These are phyloP conservation scores for Arthroderma sp. DNA, from an alignment of 2,329 filamentous ascomycete species.

Conservation along the genomic window DNA sequence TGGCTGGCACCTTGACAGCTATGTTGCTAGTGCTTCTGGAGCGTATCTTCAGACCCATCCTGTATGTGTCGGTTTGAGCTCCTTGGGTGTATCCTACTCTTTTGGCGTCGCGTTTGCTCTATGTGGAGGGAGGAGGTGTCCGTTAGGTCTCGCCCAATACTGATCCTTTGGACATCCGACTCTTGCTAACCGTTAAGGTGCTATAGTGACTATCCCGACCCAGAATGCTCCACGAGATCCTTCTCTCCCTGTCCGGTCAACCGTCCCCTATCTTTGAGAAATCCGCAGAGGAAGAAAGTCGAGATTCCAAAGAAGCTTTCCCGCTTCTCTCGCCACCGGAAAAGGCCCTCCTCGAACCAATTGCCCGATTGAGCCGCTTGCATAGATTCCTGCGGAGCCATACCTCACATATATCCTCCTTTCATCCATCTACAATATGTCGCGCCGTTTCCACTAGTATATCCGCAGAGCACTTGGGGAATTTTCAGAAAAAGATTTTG, in stretches of 20 bases:
- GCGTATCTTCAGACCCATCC: not conserved
- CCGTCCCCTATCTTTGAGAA: slow-evolving; percentile 70
- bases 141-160: slow-evolving; percentile 14
- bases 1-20: too few relatives aligned
- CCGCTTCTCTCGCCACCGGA: slow-evolving; percentile 60
- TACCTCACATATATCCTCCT: slow-evolving; percentile 52
- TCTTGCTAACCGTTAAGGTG: slow-evolving; percentile 2
- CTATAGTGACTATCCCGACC: slow-evolving; percentile 3
- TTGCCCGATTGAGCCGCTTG: slow-evolving; percentile 64
- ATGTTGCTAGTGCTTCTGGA: too few relatives aligned
- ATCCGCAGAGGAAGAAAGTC: slow-evolving; percentile 34
- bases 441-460: slow-evolving; percentile 75
- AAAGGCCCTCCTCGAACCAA: slow-evolving; percentile 62
- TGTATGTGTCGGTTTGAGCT: slow-evolving; percentile 37
- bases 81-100: slow-evolving; percentile 30
- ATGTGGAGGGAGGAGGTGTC: slow-evolving; percentile 14
- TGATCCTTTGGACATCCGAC: not conserved
- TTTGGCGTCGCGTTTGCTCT: slow-evolving; percentile 25
- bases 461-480: slow-evolving; percentile 57
- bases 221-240: slow-evolving; percentile 92
- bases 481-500: slow-evolving; percentile 72
- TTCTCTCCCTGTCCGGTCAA: slow-evolving; percentile 89
- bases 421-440: slow-evolving; percentile 70
- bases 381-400: slow-evolving; percentile 60
- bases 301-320: slow-evolving; percentile 36